Percentiles rank a stretch among this genome's conserved stretches.
Conservation (phyloP, 2,329 filamentous ascomycete genomes). For the Botryosphaeria dothidea region DNA sequence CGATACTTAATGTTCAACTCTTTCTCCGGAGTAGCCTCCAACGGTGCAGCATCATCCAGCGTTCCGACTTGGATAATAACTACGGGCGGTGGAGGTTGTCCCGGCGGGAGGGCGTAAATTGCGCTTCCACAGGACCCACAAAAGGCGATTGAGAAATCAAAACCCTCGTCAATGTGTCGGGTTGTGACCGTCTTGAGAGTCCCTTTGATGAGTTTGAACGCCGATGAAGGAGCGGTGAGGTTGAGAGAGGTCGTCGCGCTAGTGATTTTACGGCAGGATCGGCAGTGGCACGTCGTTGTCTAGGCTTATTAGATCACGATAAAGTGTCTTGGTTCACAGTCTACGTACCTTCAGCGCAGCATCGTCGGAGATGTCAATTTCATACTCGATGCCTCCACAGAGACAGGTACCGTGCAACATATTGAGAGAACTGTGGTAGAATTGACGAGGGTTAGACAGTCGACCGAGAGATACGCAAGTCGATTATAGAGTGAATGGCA, state of each 20-base stretch:
- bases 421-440: neutral
- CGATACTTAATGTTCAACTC: slow-evolving; percentile 2
- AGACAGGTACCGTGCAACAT: neutral
- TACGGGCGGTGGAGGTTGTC: neutral
- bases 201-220: neutral
- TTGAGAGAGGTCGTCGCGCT: neutral
- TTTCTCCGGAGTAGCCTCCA: neutral
- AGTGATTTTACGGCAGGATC: neutral
- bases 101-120: neutral
- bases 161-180: neutral
- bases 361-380: neutral
- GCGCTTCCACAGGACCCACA: neutral
- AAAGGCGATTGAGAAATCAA: neutral
- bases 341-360: neutral
- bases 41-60: neutral
- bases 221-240: neutral
- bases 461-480: no score
- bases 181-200: neutral
- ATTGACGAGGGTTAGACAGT: no score
- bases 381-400: neutral
- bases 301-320: neutral
- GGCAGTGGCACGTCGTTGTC: neutral
- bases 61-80: neutral
- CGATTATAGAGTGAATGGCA: no score
- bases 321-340: neutral